Conservation (phyloP, 345 rosid genomes). For the Euphorbia peplus region DNA sequence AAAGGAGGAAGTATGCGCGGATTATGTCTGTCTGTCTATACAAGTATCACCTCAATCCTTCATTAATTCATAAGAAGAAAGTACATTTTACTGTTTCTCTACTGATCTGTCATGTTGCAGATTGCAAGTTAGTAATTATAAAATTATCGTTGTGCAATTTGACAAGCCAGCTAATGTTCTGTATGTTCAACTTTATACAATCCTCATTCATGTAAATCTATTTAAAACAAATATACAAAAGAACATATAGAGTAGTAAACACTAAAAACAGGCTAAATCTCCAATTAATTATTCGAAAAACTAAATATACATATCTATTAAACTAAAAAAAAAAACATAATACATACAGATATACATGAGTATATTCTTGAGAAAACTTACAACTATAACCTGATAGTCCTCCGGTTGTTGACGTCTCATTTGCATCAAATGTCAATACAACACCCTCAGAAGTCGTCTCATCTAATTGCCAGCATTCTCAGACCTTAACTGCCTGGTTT, state of each 20-base stretch:
- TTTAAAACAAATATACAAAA: background rate
- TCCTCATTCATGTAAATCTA: background rate
- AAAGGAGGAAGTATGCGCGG: background rate
- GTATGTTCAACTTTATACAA: background rate
- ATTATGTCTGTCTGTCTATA: background rate
- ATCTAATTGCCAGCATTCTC: background rate
- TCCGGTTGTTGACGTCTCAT: background rate
- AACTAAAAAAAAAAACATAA: background rate
- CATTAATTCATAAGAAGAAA: background rate
- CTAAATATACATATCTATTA: background rate
- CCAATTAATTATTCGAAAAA: background rate
- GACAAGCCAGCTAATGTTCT: background rate
- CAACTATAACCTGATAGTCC: constrained; percentile 12
- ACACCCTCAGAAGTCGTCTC: background rate
- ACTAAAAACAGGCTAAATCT: background rate
- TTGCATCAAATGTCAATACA: background rate
- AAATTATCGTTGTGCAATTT: background rate
- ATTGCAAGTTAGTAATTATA: background rate
- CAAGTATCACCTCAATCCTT: background rate
- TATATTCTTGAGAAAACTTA: background rate
- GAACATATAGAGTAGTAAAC: background rate
- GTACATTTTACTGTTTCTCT: background rate
- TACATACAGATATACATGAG: background rate
- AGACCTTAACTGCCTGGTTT: constrained; percentile 1
- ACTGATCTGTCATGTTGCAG: background rate